Evolutionary conservation across 2,329 filamentous ascomycete genomes (phyloP), one percentile per base, ranked within the genome.

Genomic region (Aspergillus unguis): DNA sequence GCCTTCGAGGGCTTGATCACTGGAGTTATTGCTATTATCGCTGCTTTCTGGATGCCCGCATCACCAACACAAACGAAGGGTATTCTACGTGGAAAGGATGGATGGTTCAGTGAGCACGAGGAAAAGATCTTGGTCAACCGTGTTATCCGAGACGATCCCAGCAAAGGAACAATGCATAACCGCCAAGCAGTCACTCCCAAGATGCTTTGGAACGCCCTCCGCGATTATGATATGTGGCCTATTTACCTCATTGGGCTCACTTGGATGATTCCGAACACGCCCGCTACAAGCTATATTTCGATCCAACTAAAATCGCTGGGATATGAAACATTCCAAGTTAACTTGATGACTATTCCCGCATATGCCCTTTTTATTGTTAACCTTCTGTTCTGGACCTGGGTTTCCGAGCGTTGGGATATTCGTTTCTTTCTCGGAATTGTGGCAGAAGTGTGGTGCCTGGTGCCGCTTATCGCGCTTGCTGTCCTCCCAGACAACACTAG

Each of bases 41-140:
- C 82, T 1, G 81, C 78, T 52, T 73, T 84, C 43, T 85, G 84
- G 65, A 79, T 87, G 50, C 83, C 84, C 0, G 69, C 77, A 27
- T 87, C 84, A 0, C 86, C 87, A 0, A 85, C 84, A 0, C 78
- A 84, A 45, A 90, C 87, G 3, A 81, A 78, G 7, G 78, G 80
- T 23, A 68, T 77, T 41, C 78, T 89, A 56, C 83, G 81, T 42
- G 80, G 82, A 2, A 83, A 82, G 38, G 58, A 79, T 23, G 85
- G 85, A 4, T 86, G 85, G 85, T 87, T 86, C 66, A 81, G 73
- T 2, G 85, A 87, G 62, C 76, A 76, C 2, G 83, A 89, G 63
- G 85, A 88, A 61, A 80, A 82, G 52, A 87, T 88, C 62, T 83
- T 88, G 79, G 79, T 86, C 17, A 88, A 87, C 62, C 78, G 80